Evolutionary conservation across 768 basidiomycete genomes (phyloP).

Genomic region (Suillus spraguei): DNA sequence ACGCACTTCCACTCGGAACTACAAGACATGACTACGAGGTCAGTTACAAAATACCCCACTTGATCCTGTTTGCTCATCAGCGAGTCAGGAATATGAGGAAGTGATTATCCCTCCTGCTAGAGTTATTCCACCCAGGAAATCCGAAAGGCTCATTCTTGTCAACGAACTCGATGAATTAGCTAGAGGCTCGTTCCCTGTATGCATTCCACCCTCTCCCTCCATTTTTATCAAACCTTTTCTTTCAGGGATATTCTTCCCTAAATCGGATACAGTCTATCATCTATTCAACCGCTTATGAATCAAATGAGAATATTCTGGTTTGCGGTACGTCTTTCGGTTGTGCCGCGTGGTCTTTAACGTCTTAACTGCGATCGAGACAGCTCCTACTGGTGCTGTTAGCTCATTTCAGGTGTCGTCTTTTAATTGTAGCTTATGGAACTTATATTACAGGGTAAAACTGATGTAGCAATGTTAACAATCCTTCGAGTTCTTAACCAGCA

Average conservation of each 20-base stretch:
- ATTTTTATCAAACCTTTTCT: neutral
- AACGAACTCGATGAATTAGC: conserved; percentile 76
- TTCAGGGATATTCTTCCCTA: conserved; percentile 79
- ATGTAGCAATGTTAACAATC: conserved; percentile 93
- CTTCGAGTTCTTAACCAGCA: conserved; percentile 86
- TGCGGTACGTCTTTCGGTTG: conserved; percentile 27
- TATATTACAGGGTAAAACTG: conserved; percentile 87
- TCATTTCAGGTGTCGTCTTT: neutral
- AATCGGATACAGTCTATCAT: conserved; percentile 97
- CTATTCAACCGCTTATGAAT: conserved; percentile 89
- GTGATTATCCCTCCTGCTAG: conserved; percentile 86
- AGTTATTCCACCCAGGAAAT: conserved; percentile 67
- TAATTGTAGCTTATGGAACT: conserved; percentile 13
- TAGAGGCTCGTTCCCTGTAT: conserved; percentile 82
- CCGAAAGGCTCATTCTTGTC: conserved; percentile 74
- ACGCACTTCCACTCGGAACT: conserved; percentile 85
- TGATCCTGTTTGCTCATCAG: conserved; percentile 9
- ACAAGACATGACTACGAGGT: conserved; percentile 69
- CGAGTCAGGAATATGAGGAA: conserved; percentile 81
- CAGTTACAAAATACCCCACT: conserved; percentile 15
- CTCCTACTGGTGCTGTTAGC: conserved; percentile 96
- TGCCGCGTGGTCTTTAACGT: neutral
- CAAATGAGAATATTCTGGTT: conserved; percentile 95
- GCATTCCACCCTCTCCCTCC: conserved; percentile 19
- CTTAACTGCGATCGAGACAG: conserved; percentile 39